Conservation (phyloP, 371 early-diverging fungal genomes). For the Mucor indicus region DNA sequence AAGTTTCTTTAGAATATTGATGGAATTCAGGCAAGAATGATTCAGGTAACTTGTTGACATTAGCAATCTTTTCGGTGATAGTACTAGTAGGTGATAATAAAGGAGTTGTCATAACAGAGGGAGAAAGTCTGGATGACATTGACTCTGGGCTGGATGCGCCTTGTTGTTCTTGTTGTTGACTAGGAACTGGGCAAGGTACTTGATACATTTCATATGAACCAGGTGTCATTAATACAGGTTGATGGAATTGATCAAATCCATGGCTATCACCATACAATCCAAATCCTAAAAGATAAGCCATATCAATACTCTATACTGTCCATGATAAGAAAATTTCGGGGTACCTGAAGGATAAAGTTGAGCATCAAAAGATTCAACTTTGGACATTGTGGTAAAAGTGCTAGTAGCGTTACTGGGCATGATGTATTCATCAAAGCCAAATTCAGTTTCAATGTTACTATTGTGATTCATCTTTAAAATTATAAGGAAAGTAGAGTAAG, state of each 20-base stretch:
- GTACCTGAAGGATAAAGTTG: constrained; percentile 43
- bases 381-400: constrained; percentile 28
- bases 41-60: constrained; percentile 45
- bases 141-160: constrained; percentile 31
- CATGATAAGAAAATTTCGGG: not conserved
- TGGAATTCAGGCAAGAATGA: constrained; percentile 50
- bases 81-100: constrained; percentile 20
- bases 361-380: constrained; percentile 38
- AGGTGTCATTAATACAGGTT: constrained; percentile 18
- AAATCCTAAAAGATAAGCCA: constrained; percentile 12
- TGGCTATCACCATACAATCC: constrained; percentile 22
- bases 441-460: constrained; percentile 33
- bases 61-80: constrained; percentile 42
- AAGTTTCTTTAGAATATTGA: constrained; percentile 48
- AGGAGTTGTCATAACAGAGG: constrained; percentile 18
- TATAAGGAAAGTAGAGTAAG: constrained; percentile 9
- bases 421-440: constrained; percentile 50
- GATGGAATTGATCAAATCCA: constrained; percentile 16
- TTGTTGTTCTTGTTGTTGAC: constrained; percentile 4
- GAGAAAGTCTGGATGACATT: constrained; percentile 29
- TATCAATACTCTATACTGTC: too few relatives aligned
- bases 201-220: constrained; percentile 19
- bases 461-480: constrained; percentile 9
- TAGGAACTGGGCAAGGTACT: not conserved
- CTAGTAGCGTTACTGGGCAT: constrained; percentile 23